Base-by-base conservation (phyloP, 1,139 yeast genomes). In the Meyerozyma sp. region DNA sequence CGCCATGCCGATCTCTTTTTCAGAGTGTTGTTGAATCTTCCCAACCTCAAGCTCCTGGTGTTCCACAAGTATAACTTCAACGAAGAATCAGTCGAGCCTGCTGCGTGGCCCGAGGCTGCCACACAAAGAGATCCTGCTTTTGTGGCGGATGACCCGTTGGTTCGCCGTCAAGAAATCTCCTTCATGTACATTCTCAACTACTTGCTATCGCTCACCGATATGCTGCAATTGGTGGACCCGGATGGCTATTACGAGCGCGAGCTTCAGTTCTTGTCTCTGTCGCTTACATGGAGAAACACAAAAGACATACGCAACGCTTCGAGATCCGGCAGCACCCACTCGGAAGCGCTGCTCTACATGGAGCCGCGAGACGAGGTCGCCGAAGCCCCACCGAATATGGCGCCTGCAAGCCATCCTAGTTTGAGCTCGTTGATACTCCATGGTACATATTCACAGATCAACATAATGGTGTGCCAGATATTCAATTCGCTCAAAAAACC, bases 81-180 rank as follows among this genome's bases (percentile, higher is more conserved):
- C 39, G 39, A 37, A 30, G 32, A 43, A 26, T 42, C 40, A 14
- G 56, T 23, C 6, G 38, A 25, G 29, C 18, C 40, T 16, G 32
- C 34, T 20, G 42, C 42, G 25, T 37, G 43, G 32, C 28, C 34
- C 10, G 40, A 38, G 39, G 40, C 41, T 8, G 34, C 11, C 8
- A 34, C 16, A 21, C 20, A 16, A 18, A 39, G 41, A 14, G 46
- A 47, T 10, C 35, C 43, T 16, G 35, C 34, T 13, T 47, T 44
- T 10, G 35, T 39, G 2, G 39, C 38, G 27, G 45, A 39, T 2
- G 54, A 48, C 4, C 43, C 49, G 3, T 36, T 54, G n/a, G 18
- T 40, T 4, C 66, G 61, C 39, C 55, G 74, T 42, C 70, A 64
- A 40, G 74, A 70, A 44, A 56, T 68, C 9, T 59, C 74, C 3